phyloP scores from a whole-genome alignment of 805 yeast genomes.

The Myxozyma vanderwaltii region DNA sequence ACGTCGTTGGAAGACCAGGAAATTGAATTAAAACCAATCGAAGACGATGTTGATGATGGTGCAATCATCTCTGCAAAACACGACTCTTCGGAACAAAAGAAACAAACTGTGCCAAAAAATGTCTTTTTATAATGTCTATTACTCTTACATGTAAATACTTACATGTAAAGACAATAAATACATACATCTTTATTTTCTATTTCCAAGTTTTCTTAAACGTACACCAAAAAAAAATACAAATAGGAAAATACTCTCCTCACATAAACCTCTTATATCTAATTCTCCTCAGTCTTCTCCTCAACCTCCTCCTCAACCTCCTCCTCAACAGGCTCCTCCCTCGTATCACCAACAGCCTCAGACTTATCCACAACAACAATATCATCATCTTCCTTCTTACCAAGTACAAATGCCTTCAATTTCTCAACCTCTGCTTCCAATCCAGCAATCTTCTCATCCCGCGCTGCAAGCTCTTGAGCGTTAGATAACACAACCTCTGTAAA shows the following conservation, averaged over 20 bases:
- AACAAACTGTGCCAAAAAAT: constrained; percentile 12
- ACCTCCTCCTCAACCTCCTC: background rate
- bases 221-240: background rate
- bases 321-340: background rate
- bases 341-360: background rate
- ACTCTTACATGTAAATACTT: background rate
- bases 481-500: constrained; percentile 17
- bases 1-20: constrained; percentile 22
- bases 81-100: too few relatives aligned
- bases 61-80: background rate
- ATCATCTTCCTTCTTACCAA: background rate
- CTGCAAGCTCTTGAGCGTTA: constrained; percentile 32
- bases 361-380: background rate
- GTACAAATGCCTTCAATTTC: constrained; percentile 14
- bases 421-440: constrained; percentile 34
- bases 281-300: background rate
- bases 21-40: constrained; percentile 4
- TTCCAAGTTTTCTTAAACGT: too few relatives aligned
- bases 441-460: constrained; percentile 33
- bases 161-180: too few relatives aligned
- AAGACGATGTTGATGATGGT: background rate
- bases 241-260: too few relatives aligned
- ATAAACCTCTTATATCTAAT: background rate
- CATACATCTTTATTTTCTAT: too few relatives aligned
- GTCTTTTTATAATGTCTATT: constrained; percentile 11